Evolutionary conservation across 371 early-diverging fungal species (phyloP), one percentile per base, ranked within the genome.

Genomic region (Mortierella sp.): DNA sequence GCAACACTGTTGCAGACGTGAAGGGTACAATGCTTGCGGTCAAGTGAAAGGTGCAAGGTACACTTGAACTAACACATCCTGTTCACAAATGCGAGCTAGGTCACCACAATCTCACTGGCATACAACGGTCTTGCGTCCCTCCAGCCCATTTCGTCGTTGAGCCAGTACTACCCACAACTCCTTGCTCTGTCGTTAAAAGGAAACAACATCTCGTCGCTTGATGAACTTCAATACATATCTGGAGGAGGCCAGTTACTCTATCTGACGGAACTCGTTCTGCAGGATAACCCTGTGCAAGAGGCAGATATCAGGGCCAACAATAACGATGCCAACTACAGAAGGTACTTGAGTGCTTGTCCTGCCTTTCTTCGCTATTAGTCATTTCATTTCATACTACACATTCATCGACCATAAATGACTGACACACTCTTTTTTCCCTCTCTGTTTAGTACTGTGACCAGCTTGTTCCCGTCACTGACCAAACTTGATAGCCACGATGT

Each of bases 211-310:
- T 26, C 24, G 3, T 64, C 44, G 16, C 70, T 64, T 52, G 72
- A 63, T 14, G 83, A 83, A 26, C 71, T 83, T 47, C 70, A 70
- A 19, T 61, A 53, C 31, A 40, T 83, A 22, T 66, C 76, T 10
- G 79, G 70, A n/a, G 55, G 63, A 24, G 55, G 29, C 7, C 66
- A 73, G 48, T 64, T 83, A 8, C 73, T 73, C 4, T 52, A 64
- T 11, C 64, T 83, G 2, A 26, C 65, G n/a, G 83, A 78, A 19
- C 73, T 83, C 26, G 72, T 83, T 13, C 67, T 83, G 29, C 31
- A 66, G 29, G 83, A 70, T 26, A 83, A 83, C 37, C 83, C 83
- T 13, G n/a, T 83, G 1, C 73, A 73, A 0, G 79, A 78, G 22
- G 48, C 43, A 37, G 73, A 73, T 29, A 34, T 77, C 47, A 40